phyloP scores from a whole-genome alignment of 2,329 filamentous ascomycete genomes.

The Karstenula rhodostoma region DNA sequence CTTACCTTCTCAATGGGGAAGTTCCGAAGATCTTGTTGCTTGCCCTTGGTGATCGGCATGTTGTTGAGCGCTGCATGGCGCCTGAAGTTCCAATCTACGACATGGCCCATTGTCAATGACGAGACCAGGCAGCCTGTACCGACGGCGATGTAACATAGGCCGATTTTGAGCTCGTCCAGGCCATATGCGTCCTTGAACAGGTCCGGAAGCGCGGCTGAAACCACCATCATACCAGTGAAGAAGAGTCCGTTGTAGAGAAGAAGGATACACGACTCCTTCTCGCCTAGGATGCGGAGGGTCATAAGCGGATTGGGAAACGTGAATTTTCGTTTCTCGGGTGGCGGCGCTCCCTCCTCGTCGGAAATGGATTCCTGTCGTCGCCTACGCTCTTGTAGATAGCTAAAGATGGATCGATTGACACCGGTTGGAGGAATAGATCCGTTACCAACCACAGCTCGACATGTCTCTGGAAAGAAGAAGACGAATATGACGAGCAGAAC shows the following conservation, averaged over 20 bases:
- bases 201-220: constrained; percentile 34
- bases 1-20: constrained; percentile 61
- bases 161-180: constrained; percentile 39
- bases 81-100: constrained; percentile 77
- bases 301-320: constrained; percentile 36
- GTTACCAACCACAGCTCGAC: constrained; percentile 55
- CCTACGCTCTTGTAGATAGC: constrained; percentile 39
- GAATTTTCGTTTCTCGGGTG: constrained; percentile 27
- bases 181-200: constrained; percentile 39
- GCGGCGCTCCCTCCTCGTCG: neutral
- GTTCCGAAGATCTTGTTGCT: constrained; percentile 60
- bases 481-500: constrained; percentile 45
- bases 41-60: constrained; percentile 67
- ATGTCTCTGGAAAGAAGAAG: constrained; percentile 55
- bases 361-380: constrained; percentile 17
- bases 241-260: constrained; percentile 44
- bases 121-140: constrained; percentile 38
- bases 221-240: constrained; percentile 45
- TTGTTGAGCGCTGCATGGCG: constrained; percentile 69
- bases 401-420: constrained; percentile 40
- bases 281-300: constrained; percentile 37
- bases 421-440: constrained; percentile 44
- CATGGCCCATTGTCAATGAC: constrained; percentile 38
- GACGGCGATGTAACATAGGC: constrained; percentile 42
- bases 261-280: constrained; percentile 44